Evolutionary conservation across 495 filamentous ascomycete genomes (phyloP).

Genomic region (Neurospora sp.): DNA sequence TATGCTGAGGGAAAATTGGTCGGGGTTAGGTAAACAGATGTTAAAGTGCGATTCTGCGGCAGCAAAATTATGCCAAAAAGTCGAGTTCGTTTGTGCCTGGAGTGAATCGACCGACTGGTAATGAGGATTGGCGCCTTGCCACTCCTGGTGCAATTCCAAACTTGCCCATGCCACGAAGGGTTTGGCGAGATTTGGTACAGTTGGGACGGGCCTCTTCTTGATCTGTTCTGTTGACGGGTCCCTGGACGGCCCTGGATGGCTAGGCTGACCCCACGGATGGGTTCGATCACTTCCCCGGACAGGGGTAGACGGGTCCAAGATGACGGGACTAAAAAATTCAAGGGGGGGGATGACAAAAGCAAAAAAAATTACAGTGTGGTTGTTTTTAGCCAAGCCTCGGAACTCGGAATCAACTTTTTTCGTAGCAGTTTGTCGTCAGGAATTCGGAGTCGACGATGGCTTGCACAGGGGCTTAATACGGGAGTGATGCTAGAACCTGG

Average conservation of each 20-base stretch:
- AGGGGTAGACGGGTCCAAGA: conserved; percentile 5
- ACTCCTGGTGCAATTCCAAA: conserved; percentile 3
- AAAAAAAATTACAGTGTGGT: neutral
- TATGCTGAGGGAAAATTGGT: neutral
- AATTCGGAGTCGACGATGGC: neutral
- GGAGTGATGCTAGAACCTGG: neutral
- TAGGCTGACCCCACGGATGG: neutral
- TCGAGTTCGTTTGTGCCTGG: neutral
- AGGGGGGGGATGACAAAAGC: conserved; percentile 3
- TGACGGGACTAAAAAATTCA: neutral
- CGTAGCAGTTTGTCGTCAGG: neutral
- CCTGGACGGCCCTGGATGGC: neutral
- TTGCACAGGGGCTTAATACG: neutral
- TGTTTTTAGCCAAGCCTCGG: conserved; percentile 1
- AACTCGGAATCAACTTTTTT: neutral
- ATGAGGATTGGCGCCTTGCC: conserved; percentile 4
- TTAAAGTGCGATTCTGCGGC: neutral
- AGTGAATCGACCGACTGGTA: neutral
- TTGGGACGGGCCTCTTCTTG: conserved; percentile 2
- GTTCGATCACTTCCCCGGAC: conserved; percentile 2
- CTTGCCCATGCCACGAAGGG: conserved; percentile 3
- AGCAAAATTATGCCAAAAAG: neutral
- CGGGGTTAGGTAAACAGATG: neutral
- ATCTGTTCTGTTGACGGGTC: neutral
- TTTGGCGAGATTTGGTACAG: conserved; percentile 14